These are phyloP conservation scores for Amanita pseudoporphyria DNA, from an alignment of 768 basidiomycete genomes.

Conservation along the genomic window DNA sequence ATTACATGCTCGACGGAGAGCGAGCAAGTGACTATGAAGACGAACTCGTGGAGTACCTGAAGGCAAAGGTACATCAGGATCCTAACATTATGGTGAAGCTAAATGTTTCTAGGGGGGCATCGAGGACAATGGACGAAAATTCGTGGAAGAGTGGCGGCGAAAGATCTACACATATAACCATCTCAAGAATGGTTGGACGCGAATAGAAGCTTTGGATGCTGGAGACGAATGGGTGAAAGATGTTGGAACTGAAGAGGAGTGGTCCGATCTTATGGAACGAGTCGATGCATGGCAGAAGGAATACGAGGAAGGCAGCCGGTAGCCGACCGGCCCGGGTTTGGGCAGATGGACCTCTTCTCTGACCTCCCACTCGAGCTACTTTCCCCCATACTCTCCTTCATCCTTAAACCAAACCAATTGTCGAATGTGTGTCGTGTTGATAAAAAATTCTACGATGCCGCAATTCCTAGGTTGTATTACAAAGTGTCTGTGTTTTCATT, in stretches of 20 bases:
- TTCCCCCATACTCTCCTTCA: conserved; percentile 18
- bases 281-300: conserved; percentile 39
- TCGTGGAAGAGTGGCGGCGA: conserved; percentile 42
- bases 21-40: conserved; percentile 33
- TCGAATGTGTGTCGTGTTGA: conserved; percentile 40
- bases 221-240: conserved; percentile 35
- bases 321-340: background rate
- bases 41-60: conserved; percentile 22
- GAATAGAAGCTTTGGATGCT: conserved; percentile 31
- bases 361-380: conserved; percentile 66
- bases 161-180: conserved; percentile 21
- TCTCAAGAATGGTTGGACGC: conserved; percentile 34
- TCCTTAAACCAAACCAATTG: no score
- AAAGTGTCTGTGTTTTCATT: conserved; percentile 59
- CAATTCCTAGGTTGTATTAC: conserved; percentile 44
- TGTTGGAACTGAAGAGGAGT: conserved; percentile 41
- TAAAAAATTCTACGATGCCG: conserved; percentile 41
- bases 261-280: conserved; percentile 38
- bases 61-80: background rate
- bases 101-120: conserved; percentile 22
- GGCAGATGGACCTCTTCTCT: conserved; percentile 28
- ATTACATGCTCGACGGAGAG: conserved; percentile 25
- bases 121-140: conserved; percentile 32
- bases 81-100: background rate
- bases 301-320: conserved; percentile 34